A percentile compares a stretch with the other conserved stretches of the same genome.
Conservation (phyloP, 1,139 yeast genomes). For the Zygosaccharomyces pseudobailii region DNA sequence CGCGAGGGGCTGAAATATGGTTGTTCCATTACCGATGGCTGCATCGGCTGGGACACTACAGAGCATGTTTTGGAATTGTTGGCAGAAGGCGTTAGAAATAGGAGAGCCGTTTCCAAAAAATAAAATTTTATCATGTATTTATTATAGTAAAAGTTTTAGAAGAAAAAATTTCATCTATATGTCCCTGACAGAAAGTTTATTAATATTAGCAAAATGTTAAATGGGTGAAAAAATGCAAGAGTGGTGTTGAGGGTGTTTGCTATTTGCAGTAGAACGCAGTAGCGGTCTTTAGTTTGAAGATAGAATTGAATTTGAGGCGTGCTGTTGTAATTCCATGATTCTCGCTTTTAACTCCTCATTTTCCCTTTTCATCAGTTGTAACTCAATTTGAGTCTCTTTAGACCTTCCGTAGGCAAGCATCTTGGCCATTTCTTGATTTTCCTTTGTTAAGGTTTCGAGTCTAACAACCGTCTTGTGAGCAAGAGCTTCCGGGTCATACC, state of each 20-base stretch:
- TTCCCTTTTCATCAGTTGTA: conserved; percentile 54
- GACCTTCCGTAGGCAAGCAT: conserved; percentile 70
- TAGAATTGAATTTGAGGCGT: not conserved
- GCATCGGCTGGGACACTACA: conserved; percentile 87
- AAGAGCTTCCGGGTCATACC: conserved; percentile 69
- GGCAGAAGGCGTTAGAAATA: conserved; percentile 72
- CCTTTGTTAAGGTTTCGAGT: conserved; percentile 56
- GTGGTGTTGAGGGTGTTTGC: too few species aligned
- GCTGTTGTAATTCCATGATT: conserved; percentile 19
- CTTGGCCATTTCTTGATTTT: conserved; percentile 65
- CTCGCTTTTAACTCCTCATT: conserved; percentile 41
- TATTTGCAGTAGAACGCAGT: not conserved
- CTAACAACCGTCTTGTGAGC: conserved; percentile 71
- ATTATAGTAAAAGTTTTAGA: not conserved
- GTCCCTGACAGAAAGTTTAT: not conserved
- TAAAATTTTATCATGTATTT: conserved; percentile 8
- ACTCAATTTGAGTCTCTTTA: conserved; percentile 64
- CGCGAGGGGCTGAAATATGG: conserved; percentile 77
- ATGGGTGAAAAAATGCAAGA: not conserved
- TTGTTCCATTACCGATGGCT: conserved; percentile 93
- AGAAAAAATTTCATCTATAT: not conserved
- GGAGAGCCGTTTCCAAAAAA: conserved; percentile 46
- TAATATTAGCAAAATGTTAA: conserved; percentile 3
- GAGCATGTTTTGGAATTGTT: conserved; percentile 63
- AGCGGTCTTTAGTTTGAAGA: not conserved